These are phyloP conservation scores for Paraconiothyrium sp. DNA, from an alignment of 2,329 filamentous ascomycete species.

Conservation along the genomic window DNA sequence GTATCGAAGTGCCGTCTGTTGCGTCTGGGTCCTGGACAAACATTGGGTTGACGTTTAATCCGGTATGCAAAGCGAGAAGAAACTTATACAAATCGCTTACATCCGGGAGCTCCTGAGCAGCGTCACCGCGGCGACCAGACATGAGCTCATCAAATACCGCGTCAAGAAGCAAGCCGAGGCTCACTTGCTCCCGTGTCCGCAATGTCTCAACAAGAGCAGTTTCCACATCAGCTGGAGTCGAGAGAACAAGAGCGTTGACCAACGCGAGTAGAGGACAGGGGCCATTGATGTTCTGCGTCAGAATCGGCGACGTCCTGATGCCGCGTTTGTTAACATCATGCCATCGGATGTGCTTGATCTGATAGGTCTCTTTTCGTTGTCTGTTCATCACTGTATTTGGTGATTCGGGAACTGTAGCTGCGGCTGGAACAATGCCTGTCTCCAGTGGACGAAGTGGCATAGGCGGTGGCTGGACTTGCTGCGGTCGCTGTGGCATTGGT, in stretches of 20 bases:
- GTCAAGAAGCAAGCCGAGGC: constrained; percentile 83
- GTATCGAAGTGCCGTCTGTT: constrained; percentile 43
- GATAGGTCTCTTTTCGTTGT: constrained; percentile 79
- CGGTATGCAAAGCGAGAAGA: constrained; percentile 86
- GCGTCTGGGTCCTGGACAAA: constrained; percentile 70
- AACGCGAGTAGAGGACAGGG: constrained; percentile 92
- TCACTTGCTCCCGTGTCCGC: constrained; percentile 84
- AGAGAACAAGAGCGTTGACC: constrained; percentile 89
- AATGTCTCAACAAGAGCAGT: constrained; percentile 82
- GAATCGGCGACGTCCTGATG: constrained; percentile 83
- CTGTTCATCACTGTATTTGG: constrained; percentile 51
- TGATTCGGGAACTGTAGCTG: constrained; percentile 46
- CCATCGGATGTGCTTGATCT: constrained; percentile 92
- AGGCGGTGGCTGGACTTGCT: constrained; percentile 44
- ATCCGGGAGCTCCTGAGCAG: constrained; percentile 76
- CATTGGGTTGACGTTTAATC: constrained; percentile 97
- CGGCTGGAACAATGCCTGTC: constrained; percentile 26
- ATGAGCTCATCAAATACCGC: constrained; percentile 94
- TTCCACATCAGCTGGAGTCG: constrained; percentile 72
- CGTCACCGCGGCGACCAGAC: constrained; percentile 73
- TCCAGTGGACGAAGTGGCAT: constrained; percentile 48
- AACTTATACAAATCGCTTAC: constrained; percentile 89
- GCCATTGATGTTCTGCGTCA: constrained; percentile 93
- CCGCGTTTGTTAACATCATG: constrained; percentile 69
- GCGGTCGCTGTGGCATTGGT: constrained; percentile 43